phyloP scores from a whole-genome alignment of 2,329 filamentous ascomycete species.

The Aspergillus brunneoviolaceus region DNA sequence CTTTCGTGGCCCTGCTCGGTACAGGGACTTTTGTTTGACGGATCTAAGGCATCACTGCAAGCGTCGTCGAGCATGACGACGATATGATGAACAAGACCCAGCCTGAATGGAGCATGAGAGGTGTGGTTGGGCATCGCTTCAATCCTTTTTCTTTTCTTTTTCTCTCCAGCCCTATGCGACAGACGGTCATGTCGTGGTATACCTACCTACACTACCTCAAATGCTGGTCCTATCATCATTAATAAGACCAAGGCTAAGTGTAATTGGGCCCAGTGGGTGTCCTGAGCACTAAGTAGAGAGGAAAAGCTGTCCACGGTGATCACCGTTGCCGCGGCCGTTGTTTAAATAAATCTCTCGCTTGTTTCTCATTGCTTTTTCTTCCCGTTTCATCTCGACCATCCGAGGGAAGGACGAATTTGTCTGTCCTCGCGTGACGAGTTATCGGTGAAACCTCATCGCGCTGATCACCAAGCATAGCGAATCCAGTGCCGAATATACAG shows the following conservation, averaged over 20 bases:
- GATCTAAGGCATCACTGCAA: not conserved
- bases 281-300: not conserved
- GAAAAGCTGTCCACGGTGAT: not conserved
- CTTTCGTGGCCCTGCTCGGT: not conserved
- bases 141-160: not conserved
- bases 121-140: conserved; percentile 3
- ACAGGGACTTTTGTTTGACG: not conserved
- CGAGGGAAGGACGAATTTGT: not conserved
- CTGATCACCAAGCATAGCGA: not conserved
- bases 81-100: conserved; percentile 3
- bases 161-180: conserved; percentile 4
- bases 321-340: conserved; percentile 1
- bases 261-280: not conserved
- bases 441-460: not conserved
- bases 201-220: not conserved
- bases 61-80: conserved; percentile 5
- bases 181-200: not conserved
- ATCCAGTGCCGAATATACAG: not conserved
- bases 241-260: not conserved
- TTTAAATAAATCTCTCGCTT: conserved; percentile 7
- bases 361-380: not conserved
- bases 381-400: not conserved
- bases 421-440: not conserved
- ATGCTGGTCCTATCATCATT: conserved; percentile 2
- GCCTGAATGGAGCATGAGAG: not conserved